Conservation (phyloP, 2,329 filamentous ascomycete genomes). For the Fusarium acutatum region DNA sequence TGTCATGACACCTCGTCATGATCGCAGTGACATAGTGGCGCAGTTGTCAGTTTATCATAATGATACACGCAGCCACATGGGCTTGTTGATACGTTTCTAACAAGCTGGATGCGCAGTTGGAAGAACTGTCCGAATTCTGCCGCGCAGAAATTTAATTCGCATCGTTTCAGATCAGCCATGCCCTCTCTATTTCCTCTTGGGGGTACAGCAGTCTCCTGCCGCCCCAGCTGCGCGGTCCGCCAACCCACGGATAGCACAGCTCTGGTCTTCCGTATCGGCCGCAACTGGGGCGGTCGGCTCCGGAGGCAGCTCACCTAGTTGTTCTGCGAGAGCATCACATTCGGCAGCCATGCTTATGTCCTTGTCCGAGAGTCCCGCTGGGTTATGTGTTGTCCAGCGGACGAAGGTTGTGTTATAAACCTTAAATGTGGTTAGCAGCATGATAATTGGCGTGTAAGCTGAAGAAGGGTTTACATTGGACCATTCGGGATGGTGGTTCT, state of each 20-base stretch:
- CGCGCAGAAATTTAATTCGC: background rate
- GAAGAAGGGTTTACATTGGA: slow-evolving; percentile 63
- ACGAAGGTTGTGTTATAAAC: slow-evolving; percentile 76
- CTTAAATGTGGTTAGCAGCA: slow-evolving; percentile 47
- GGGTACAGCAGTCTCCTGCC: slow-evolving; percentile 64
- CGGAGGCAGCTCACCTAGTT: slow-evolving; percentile 63
- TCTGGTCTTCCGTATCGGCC: slow-evolving; percentile 34
- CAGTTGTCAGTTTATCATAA: background rate
- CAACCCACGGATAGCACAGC: slow-evolving; percentile 52
- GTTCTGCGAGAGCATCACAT: slow-evolving; percentile 67
- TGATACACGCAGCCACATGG: background rate
- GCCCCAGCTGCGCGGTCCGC: slow-evolving; percentile 56
- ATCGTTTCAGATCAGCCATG: background rate
- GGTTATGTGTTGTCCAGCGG: slow-evolving; percentile 77
- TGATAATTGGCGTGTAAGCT: background rate
- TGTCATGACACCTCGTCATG: background rate
- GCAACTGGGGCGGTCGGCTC: slow-evolving; percentile 36
- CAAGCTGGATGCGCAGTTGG: background rate
- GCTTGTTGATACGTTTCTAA: background rate
- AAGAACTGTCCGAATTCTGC: background rate
- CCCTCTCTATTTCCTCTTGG: slow-evolving; percentile 49
- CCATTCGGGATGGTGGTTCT: slow-evolving; percentile 80
- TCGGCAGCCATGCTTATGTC: slow-evolving; percentile 69
- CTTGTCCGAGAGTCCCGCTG: slow-evolving; percentile 69
- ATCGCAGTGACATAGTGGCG: background rate